Base-by-base conservation (phyloP, 805 yeast species). In the Ogataea allantospora region DNA sequence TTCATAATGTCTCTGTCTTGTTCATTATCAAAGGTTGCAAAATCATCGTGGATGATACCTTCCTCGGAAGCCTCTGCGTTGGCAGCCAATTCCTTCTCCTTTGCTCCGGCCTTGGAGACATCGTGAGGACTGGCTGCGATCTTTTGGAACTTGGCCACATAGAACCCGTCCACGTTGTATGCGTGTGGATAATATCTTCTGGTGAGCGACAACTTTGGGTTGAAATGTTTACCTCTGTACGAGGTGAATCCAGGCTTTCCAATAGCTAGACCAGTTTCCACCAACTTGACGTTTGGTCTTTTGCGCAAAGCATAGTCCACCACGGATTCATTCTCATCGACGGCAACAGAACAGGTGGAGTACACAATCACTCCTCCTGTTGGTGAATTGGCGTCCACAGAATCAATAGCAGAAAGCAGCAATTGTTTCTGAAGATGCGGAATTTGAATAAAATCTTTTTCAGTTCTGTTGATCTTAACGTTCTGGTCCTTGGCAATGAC, bases 121-220 rank as follows among this genome's bases (percentile, higher is more conserved):
- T 86, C 95, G 54, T 83, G 85, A 31, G 89, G 83, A 48, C 95
- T 81, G 43, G 96, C 71, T 0, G 89, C 95, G 47, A 77, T 79
- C 75, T 93, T 93, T 68, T 86, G 79, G 72, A 93, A 87, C 64
- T 91, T 93, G 39, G 99, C 99, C 43, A 93, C 99, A 63, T 70
- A 93, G 75, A 93, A 93, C 16, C 99, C 99, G 66, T 93, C 99
- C 38, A 93, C 99, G 63, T 93, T 93, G 62, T 93, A 93, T 18
- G 96, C 89, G 67, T 93, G 99, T 38, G 99, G 99, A 62, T 93
- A 93, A 66, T 91, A 93, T 64, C 99, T 80, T 71, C 96, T 80
- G 3, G 98, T 89, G 53, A 91, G 67, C 33, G 78, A 76, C 38
- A 93, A 62, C 51, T 77, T 77, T 29, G 86, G 75, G 60, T 84